Evolutionary conservation across 208 protist genomes (phyloP).

Genomic region (Trichomonas tenax): DNA sequence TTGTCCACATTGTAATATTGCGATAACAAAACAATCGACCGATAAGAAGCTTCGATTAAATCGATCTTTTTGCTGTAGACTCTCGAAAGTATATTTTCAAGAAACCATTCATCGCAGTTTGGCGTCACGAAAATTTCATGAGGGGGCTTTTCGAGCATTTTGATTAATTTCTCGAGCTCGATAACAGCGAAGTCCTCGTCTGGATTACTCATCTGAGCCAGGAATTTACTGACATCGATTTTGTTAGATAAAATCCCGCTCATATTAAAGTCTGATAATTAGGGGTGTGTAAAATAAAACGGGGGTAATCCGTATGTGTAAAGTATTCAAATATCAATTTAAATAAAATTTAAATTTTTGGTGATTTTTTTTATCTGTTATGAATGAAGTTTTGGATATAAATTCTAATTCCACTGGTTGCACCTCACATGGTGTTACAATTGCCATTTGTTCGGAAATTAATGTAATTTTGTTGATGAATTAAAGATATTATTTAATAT

Average conservation of each 20-base stretch:
- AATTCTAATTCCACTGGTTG: too few species aligned
- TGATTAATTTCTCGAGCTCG: neutral
- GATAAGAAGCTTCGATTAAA: neutral
- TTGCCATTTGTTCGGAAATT: too few species aligned
- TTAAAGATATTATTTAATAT: too few species aligned
- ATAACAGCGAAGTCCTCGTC: neutral
- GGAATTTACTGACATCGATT: neutral
- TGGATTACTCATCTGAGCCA: neutral
- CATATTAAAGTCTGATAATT: neutral
- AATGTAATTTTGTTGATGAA: too few species aligned
- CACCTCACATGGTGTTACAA: too few species aligned
- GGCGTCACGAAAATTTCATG: neutral
- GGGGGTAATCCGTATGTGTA: too few species aligned
- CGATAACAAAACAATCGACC: neutral
- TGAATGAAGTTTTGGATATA: too few species aligned
- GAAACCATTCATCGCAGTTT: neutral
- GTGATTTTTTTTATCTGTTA: too few species aligned
- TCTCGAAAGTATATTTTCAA: neutral
- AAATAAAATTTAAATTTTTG: too few species aligned
- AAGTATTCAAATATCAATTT: too few species aligned
- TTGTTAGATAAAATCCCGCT: neutral
- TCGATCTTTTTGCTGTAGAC: neutral
- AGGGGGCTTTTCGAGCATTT: neutral
- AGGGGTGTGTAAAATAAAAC: too few species aligned
- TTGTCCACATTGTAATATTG: neutral